Base-by-base conservation (phyloP, 2,329 filamentous ascomycete species). In the Xylariales sp. region DNA sequence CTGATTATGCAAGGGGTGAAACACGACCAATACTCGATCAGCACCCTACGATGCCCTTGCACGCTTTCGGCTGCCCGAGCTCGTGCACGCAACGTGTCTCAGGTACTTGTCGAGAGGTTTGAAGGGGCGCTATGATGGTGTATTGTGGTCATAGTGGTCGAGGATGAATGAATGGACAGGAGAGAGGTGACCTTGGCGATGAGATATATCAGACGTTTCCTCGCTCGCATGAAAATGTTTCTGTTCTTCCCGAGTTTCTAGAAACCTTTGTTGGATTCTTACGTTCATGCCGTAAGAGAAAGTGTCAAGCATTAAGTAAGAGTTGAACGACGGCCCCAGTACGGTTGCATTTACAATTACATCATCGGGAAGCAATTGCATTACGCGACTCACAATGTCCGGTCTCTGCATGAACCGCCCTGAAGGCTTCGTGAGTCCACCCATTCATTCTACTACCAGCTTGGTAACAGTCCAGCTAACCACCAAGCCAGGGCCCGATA, bases 341-440 rank as follows among this genome's bases (percentile, higher is more conserved):
- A n/a, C n/a, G n/a, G n/a, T n/a, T n/a, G n/a, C n/a, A n/a, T n/a
- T n/a, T n/a, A n/a, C n/a, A n/a, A n/a, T n/a, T n/a, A n/a, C n/a
- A n/a, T n/a, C n/a, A n/a, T n/a, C n/a, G n/a, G n/a, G n/a, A n/a
- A n/a, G n/a, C n/a, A n/a, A n/a, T n/a, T n/a, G n/a, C n/a, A n/a
- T n/a, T n/a, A n/a, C n/a, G n/a, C n/a, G n/a, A n/a, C n/a, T n/a
- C n/a, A n/a, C n/a, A 10, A 42, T 45, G 43, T n/a, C 39, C 12
- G 19, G 25, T n/a, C 22, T 45, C n/a, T 45, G 43, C 22, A 38
- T 20, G 9, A 45, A 45, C 29, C 43, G 43, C 16, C 38, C 43
- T 14, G 43, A 45, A 25, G 43, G 43, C 33, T 38, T 45, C 18
- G 43, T 45, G 20, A 29, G 43, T 42, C n/a, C 12, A 14, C 16